A percentile compares a stretch with the other conserved stretches of the same genome.
These are phyloP conservation scores for Mycosphaerella arachidis DNA, from an alignment of 2,329 filamentous ascomycete genomes.

Conservation along the genomic window DNA sequence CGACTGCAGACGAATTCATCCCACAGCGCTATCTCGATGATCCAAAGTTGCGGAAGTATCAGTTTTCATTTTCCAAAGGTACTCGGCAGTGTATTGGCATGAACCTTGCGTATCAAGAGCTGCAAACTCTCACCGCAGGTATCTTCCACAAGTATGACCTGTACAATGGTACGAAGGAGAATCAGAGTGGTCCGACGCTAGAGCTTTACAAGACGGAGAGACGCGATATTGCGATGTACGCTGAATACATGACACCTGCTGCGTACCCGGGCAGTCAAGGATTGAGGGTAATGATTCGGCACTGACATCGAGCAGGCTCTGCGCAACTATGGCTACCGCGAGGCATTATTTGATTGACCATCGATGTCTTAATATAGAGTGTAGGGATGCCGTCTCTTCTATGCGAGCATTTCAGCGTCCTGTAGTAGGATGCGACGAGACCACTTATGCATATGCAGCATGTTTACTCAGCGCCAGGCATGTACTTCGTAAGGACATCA, in stretches of 20 bases:
- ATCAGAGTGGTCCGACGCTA: constrained; percentile 7
- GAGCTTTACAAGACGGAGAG: constrained; percentile 14
- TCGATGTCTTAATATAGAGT: no score
- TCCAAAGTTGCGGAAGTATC: constrained; percentile 1
- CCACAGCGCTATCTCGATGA: constrained; percentile 33
- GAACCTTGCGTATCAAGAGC: constrained; percentile 13
- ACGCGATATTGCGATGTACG: constrained; percentile 13
- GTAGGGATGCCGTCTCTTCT: no score
- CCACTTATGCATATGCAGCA: no score
- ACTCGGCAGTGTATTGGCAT: constrained; percentile 11
- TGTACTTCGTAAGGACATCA: no score
- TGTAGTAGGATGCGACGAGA: no score
- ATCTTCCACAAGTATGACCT: constrained; percentile 15
- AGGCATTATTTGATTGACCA: no score
- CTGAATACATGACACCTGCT: constrained; percentile 13
- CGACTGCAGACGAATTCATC: constrained; percentile 31
- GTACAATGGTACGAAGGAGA: constrained; percentile 1
- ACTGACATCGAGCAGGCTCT: neutral
- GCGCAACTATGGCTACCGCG: neutral
- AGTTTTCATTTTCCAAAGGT: constrained; percentile 13
- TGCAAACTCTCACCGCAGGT: constrained; percentile 10
- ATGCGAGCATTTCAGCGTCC: no score
- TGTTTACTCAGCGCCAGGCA: no score
- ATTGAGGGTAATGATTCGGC: constrained; percentile 5
- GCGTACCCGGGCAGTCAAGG: constrained; percentile 6